Evolutionary conservation across 2,329 filamentous ascomycete species (phyloP).

Genomic region (Exophiala sp.): DNA sequence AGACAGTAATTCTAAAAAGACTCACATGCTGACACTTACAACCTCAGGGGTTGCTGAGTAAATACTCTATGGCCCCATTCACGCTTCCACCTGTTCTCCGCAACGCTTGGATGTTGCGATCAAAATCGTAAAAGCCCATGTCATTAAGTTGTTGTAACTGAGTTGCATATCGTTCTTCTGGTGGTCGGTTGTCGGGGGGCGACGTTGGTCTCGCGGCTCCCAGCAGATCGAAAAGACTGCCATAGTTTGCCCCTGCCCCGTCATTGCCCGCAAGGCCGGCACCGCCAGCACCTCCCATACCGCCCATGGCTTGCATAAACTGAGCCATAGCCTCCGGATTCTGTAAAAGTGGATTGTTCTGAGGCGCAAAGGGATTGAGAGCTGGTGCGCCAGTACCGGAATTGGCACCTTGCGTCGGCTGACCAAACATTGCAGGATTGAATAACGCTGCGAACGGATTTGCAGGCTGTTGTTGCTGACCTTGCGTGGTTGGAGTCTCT

Average conservation of each 20-base stretch:
- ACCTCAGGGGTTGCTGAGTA: conserved; percentile 26
- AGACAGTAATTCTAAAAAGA: no score
- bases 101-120: conserved; percentile 81
- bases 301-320: conserved; percentile 48
- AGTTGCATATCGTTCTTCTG: conserved; percentile 86
- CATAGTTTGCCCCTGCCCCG: conserved; percentile 25
- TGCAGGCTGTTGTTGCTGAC: conserved; percentile 37
- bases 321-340: conserved; percentile 55
- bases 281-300: conserved; percentile 38
- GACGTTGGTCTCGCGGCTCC: conserved; percentile 39
- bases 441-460: conserved; percentile 69
- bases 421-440: conserved; percentile 39
- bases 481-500: conserved; percentile 17
- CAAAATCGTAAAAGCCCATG: conserved; percentile 98
- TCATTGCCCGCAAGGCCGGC: neutral
- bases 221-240: conserved; percentile 32
- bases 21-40: neutral
- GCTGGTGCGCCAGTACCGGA: conserved; percentile 29
- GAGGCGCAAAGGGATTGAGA: conserved; percentile 31
- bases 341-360: conserved; percentile 52
- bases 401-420: conserved; percentile 26
- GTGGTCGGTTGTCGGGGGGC: conserved; percentile 75
- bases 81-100: conserved; percentile 87
- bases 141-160: conserved; percentile 92
- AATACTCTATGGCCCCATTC: conserved; percentile 57